A percentile compares a stretch with the other conserved stretches of the same genome.
Evolutionary conservation across 129 eudicot genomes (phyloP).

Genomic region (Tanacetum coccineum): DNA sequence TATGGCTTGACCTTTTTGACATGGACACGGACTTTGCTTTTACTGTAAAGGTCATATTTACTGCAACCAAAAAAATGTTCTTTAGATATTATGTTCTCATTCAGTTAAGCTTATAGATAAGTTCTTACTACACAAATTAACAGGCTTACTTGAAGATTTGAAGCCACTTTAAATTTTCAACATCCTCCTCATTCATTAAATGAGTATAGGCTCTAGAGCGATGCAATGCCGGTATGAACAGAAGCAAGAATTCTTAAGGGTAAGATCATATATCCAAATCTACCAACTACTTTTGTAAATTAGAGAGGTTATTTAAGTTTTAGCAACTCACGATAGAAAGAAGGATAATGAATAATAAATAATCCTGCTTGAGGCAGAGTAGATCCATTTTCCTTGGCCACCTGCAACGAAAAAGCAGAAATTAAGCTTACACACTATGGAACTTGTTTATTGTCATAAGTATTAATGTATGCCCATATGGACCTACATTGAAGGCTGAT

Average conservation of each 20-base stretch:
- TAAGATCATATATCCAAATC: not conserved
- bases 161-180: constrained; percentile 81
- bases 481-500: too few species aligned
- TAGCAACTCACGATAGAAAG: constrained; percentile 62
- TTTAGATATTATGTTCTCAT: too few species aligned
- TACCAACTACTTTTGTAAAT: not conserved
- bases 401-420: constrained; percentile 27
- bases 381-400: constrained; percentile 73
- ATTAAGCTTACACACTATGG: not conserved
- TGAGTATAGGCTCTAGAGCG: constrained; percentile 69
- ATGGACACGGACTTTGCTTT: too few species aligned
- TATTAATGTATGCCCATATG: too few species aligned
- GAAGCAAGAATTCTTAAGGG: not conserved
- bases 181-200: constrained; percentile 85
- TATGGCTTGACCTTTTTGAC: too few species aligned
- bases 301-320: not conserved
- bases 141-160: constrained; percentile 61
- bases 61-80: too few species aligned
- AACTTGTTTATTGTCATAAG: not conserved
- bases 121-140: too few species aligned
- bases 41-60: too few species aligned
- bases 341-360: constrained; percentile 63
- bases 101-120: too few species aligned
- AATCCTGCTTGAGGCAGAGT: constrained; percentile 80
- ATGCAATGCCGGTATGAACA: constrained; percentile 68